Evolutionary conservation across 805 yeast genomes (phyloP), one percentile per base, ranked within the genome.

Genomic region (Ogataea allantospora): DNA sequence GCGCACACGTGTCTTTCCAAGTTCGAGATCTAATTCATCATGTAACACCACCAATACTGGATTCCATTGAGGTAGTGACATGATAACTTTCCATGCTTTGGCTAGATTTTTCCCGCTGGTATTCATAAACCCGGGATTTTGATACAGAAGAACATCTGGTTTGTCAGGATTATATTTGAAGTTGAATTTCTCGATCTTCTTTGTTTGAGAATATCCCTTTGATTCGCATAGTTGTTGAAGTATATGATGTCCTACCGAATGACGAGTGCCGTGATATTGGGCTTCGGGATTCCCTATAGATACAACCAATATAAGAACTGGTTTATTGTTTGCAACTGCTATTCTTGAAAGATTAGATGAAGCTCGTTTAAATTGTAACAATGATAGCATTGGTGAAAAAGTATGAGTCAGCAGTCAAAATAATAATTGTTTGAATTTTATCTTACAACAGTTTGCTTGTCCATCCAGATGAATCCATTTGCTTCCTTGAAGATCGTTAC

Each of bases 221-320:
- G 50, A 29, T 41, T 34, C 27, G 16, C 50, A 41, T 17, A 42
- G 36, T 26, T 48, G 29, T 23, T 79, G 66, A 25, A 79, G 61
- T 24, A 78, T 55, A 33, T 70, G 55, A 45, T 84, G 85, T 1
- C 95, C 96, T 0, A 80, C 86, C 42, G 82, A 86, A 54, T 88
- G 96, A 23, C 95, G 66, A 0, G 95, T 83, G 6, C 68, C 67
- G 6, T 62, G 60, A 49, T 72, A 85, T 33, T 67, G 60, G 0
- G 77, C 70, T 38, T 80, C 85, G 0, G 95, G 95, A 51, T 88
- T 88, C 1, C 96, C 96, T 2, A 88, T 62, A 0, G 87, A 78
- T 3, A 78, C 73, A 5, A 67, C 39, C 45, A 63, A 37, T n/a
- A 62, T 14, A 24, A 58, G 36, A 6, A 59, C 55, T 2, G 58